Evolutionary conservation across 2,329 filamentous ascomycete genomes (phyloP), one percentile per base, ranked within the genome.

Genomic region (Talaromyces atroroseus): DNA sequence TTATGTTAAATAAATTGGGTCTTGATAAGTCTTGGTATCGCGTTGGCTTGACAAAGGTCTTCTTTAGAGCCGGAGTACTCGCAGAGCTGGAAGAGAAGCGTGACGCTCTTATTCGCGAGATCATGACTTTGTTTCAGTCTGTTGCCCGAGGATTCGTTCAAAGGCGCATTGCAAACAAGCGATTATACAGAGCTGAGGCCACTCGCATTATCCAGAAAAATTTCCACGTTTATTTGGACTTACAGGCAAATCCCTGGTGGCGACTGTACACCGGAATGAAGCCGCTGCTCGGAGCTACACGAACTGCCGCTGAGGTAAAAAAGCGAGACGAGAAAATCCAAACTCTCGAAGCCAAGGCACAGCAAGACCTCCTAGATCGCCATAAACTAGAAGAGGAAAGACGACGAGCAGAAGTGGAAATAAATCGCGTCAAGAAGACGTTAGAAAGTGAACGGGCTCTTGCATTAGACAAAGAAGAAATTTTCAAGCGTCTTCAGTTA

Each of bases 201-300:
- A 95, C 92, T 0, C 83, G 90, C 16, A 95, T 99, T 61, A 94
- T 99, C 49, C 92, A 97, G 69, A 84, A 86, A 44, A 99, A 99
- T 70, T 94, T 99, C 70, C 86, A 90, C 51, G 87, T 94, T 2
- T 99, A 99, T 65, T 82, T 95, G 5, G 85, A 95, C 58, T 83
- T 99, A 21, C 91, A 89, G 65, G 83, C 90, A 46, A 96, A 92
- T 66, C 94, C 94, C 1, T 99, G 95, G 95, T 99, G 95, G 95
- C 87, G 90, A 64, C 80, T 99, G 5, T 89, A 96, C 63, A 86
- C 92, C 6, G 88, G 90, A 66, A 97, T 99, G 92, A 92, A 92
- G 68, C 94, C 94, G 23, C 80, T 99, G 36, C 80, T 99, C 11
- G 94, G 95, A 42, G 90, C 91, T 16, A 96, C 95, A 18, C 83